Evolutionary conservation across 805 yeast species (phyloP).

Genomic region (Myxozyma sirexii): DNA sequence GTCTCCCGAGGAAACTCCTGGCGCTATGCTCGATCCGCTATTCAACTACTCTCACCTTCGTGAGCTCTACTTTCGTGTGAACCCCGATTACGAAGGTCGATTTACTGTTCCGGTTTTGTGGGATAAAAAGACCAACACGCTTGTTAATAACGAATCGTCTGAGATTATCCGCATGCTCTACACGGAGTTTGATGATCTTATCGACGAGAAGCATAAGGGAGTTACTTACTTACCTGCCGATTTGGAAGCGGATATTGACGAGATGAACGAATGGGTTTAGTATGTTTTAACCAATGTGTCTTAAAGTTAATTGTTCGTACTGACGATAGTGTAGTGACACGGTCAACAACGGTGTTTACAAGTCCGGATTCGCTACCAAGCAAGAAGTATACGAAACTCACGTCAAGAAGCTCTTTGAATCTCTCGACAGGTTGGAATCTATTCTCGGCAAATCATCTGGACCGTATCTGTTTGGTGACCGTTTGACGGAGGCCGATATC

Average conservation of each 20-base stretch:
- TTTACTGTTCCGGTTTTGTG: slow-evolving; percentile 92
- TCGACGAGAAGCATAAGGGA: slow-evolving; percentile 50
- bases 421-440: slow-evolving; percentile 70
- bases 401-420: slow-evolving; percentile 62
- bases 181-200: slow-evolving; percentile 60
- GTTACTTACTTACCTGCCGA: slow-evolving; percentile 65
- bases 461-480: slow-evolving; percentile 59
- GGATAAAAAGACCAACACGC: slow-evolving; percentile 80
- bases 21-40: slow-evolving; percentile 58
- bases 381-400: slow-evolving; percentile 80
- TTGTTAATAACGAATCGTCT: slow-evolving; percentile 89
- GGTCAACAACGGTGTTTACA: slow-evolving; percentile 92
- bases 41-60: slow-evolving; percentile 63
- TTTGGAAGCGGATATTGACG: slow-evolving; percentile 65
- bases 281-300: neutral
- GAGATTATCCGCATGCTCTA: slow-evolving; percentile 86
- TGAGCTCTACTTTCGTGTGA: slow-evolving; percentile 73
- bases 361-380: slow-evolving; percentile 82
- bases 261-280: slow-evolving; percentile 77
- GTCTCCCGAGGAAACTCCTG: slow-evolving; percentile 51
- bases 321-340: slow-evolving; percentile 55
- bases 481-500: slow-evolving; percentile 86
- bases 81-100: slow-evolving; percentile 76
- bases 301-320: too few relatives aligned
- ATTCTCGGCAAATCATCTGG: slow-evolving; percentile 50